Percentiles rank a stretch among this genome's conserved stretches.
Conservation (phyloP, 345 rosid species). For the Citrus sp. region DNA sequence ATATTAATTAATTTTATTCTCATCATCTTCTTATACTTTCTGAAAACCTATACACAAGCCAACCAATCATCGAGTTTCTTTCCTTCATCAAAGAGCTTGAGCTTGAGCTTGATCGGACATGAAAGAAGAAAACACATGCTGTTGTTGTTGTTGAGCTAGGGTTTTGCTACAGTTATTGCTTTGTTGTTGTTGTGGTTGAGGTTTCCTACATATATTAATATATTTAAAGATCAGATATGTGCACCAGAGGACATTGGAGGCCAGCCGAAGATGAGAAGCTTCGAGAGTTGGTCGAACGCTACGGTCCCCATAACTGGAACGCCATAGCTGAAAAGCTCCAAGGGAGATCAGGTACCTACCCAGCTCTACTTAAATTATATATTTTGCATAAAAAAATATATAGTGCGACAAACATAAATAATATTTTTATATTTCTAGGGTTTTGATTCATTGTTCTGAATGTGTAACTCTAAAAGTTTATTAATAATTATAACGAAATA, state of each 20-base stretch:
- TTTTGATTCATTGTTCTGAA: neutral
- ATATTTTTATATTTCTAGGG: neutral
- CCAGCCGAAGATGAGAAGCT: constrained; percentile 75
- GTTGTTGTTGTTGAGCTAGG: neutral
- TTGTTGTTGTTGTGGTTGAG: neutral
- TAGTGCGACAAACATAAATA: neutral
- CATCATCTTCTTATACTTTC: too few relatives aligned
- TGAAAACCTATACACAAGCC: neutral
- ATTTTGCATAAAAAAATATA: neutral
- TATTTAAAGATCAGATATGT: constrained; percentile 34
- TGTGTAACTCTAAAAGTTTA: neutral
- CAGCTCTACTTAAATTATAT: too few relatives aligned
- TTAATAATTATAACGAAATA: too few relatives aligned
- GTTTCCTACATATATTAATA: neutral
- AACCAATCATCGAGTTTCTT: neutral
- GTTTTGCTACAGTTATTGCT: neutral
- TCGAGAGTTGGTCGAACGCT: constrained; percentile 53
- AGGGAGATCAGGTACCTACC: constrained; percentile 56
- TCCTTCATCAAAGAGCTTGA: neutral
- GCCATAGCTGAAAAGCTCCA: constrained; percentile 73
- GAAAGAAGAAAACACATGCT: neutral
- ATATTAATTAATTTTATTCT: too few relatives aligned
- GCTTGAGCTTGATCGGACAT: neutral
- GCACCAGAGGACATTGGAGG: constrained; percentile 77
- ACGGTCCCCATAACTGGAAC: constrained; percentile 86